phyloP scores from a whole-genome alignment of 225 moss, liverwort and hornwort genomes.

The Anthoceros angustus region DNA sequence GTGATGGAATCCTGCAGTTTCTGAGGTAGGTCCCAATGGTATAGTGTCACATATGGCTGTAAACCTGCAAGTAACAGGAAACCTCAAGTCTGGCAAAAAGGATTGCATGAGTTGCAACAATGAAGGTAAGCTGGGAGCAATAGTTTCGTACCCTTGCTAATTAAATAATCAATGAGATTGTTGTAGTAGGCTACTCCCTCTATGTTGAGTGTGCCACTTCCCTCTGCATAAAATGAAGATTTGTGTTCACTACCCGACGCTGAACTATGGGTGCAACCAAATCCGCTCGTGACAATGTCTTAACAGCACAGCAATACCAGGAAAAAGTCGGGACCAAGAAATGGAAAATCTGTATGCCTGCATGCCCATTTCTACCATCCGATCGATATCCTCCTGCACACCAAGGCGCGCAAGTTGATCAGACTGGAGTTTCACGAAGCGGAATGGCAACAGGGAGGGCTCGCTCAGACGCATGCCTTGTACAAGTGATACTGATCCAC shows the following conservation, averaged over 20 bases:
- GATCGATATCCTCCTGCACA: conserved; percentile 51
- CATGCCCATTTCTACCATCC: conserved; percentile 43
- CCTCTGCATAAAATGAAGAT: conserved; percentile 25
- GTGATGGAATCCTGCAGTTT: conserved; percentile 32
- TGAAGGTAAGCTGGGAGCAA: no score
- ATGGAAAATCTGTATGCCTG: conserved; percentile 81
- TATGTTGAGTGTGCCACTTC: conserved; percentile 35
- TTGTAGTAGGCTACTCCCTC: conserved; percentile 76
- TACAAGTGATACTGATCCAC: conserved; percentile 71
- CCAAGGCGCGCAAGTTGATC: neutral
- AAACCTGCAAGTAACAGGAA: conserved; percentile 31
- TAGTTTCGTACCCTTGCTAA: conserved; percentile 41
- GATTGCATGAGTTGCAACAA: no score
- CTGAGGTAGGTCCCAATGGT: conserved; percentile 94
- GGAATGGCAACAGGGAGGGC: neutral
- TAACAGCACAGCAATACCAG: conserved; percentile 20
- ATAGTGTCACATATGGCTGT: conserved; percentile 59
- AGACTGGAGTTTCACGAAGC: neutral
- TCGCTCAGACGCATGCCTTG: conserved; percentile 12
- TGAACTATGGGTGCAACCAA: neutral
- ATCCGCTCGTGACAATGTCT: neutral
- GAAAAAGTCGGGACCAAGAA: conserved; percentile 64
- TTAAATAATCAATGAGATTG: conserved; percentile 52
- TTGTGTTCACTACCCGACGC: neutral
- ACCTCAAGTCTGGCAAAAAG: no score